These are phyloP conservation scores for Rhodotorula taiwanensis DNA, from an alignment of 768 basidiomycete genomes.

Conservation along the genomic window DNA sequence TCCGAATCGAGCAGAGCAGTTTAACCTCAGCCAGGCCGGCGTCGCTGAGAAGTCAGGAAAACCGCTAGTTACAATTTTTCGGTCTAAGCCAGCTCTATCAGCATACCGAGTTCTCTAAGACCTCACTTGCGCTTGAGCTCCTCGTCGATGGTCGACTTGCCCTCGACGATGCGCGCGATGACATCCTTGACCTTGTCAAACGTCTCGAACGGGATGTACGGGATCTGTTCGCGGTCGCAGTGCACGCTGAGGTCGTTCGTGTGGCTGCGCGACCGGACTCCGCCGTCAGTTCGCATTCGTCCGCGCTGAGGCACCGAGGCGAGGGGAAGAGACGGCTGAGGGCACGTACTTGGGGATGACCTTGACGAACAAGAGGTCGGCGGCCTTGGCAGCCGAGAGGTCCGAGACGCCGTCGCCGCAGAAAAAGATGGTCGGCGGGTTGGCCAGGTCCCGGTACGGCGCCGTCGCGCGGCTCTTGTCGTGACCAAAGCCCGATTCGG, in stretches of 20 bases:
- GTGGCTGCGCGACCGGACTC: slow-evolving; percentile 2
- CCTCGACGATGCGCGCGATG: slow-evolving; percentile 65
- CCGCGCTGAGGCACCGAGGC: not conserved
- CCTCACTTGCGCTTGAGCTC: slow-evolving; percentile 16
- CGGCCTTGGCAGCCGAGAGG: slow-evolving; percentile 72
- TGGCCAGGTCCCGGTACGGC: slow-evolving; percentile 66
- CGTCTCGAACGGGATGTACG: slow-evolving; percentile 62
- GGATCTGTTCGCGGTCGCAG: slow-evolving; percentile 70
- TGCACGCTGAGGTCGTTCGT: slow-evolving; percentile 74
- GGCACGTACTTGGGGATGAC: slow-evolving; percentile 40
- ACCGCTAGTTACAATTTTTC: too few relatives aligned
- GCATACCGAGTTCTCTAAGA: too few relatives aligned
- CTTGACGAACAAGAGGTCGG: slow-evolving; percentile 93
- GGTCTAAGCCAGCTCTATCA: too few relatives aligned
- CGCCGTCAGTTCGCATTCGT: not conserved
- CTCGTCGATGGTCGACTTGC: slow-evolving; percentile 53
- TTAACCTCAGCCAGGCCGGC: too few relatives aligned
- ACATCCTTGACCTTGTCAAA: slow-evolving; percentile 56
- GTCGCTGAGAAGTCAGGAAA: too few relatives aligned
- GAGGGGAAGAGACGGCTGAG: not conserved
- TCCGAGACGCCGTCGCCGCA: slow-evolving; percentile 97
- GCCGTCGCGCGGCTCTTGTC: slow-evolving; percentile 94
- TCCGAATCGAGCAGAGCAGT: too few relatives aligned
- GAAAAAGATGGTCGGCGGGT: slow-evolving; percentile 82
- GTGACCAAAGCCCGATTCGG: slow-evolving; percentile 61